These are phyloP conservation scores for Hypoxylon fuscum DNA, from an alignment of 495 filamentous ascomycete genomes.

Conservation along the genomic window DNA sequence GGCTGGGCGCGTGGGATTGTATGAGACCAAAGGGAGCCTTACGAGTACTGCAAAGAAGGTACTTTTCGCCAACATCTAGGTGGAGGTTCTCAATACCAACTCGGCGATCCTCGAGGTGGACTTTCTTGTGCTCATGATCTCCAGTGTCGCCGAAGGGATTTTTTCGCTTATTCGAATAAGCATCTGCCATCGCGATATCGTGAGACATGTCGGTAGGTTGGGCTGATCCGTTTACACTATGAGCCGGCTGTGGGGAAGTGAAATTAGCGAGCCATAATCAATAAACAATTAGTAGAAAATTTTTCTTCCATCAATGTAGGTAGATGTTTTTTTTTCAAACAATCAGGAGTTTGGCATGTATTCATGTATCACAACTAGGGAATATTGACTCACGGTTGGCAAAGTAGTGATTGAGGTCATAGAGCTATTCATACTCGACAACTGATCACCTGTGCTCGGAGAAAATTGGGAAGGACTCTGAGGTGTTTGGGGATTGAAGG, in stretches of 20 bases:
- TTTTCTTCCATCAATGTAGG: slow-evolving; percentile 6
- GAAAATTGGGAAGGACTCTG: slow-evolving; percentile 66
- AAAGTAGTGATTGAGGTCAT: slow-evolving; percentile 55
- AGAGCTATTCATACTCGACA: slow-evolving; percentile 55
- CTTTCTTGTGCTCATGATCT: slow-evolving; percentile 63
- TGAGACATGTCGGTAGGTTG: slow-evolving; percentile 50
- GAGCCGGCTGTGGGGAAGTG: slow-evolving; percentile 51
- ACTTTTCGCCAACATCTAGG: slow-evolving; percentile 65
- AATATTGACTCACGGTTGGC: slow-evolving; percentile 48
- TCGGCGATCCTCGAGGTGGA: slow-evolving; percentile 62
- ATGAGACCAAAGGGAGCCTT: slow-evolving; percentile 60
- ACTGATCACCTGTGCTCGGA: slow-evolving; percentile 54
- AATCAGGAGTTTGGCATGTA: too few relatives aligned
- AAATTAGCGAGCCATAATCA: slow-evolving; percentile 5
- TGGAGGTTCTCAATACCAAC: slow-evolving; percentile 64
- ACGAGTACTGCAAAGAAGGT: slow-evolving; percentile 69
- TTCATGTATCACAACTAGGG: slow-evolving; percentile 15
- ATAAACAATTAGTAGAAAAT: slow-evolving; percentile 21
- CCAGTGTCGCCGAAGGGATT: slow-evolving; percentile 56
- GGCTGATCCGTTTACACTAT: slow-evolving; percentile 65
- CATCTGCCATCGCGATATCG: slow-evolving; percentile 52
- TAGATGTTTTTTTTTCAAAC: background rate
- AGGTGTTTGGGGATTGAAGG: slow-evolving; percentile 67
- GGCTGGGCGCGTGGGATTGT: slow-evolving; percentile 22
- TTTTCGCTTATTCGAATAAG: slow-evolving; percentile 64